Evolutionary conservation across 257 asterid species (phyloP), one percentile per base, ranked within the genome.

Genomic region (Nicotiana knightiana): DNA sequence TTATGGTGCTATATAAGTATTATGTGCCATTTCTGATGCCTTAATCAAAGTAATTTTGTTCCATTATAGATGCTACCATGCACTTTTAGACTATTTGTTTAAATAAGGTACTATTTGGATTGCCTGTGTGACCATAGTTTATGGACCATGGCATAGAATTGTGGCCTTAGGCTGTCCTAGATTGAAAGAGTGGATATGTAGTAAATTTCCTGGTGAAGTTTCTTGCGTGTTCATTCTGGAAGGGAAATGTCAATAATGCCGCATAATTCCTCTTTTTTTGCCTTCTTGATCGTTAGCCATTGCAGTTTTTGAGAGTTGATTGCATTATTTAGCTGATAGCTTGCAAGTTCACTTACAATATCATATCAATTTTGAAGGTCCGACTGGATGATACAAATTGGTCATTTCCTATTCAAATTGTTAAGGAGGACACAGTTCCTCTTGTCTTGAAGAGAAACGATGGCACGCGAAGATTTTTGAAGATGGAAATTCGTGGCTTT

Each of bases 401-500:
- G 99, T 92, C 99, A 78, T 93, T 90, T 89, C 99, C 99, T 85
- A 84, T 92, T 85, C 91, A 91, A 88, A 92, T 96, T 81, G 82
- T 85, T 82, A 94, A 94, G 94, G 99, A 96, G 93, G 99, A 92
- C 84, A 88, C 97, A 35, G 21, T 96, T 87, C 87, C 85, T 82
- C 88, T 96, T 76, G 92, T 86, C 67, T 83, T 93, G 87, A 96
- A 88, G 91, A 91, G 90, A 82, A 84, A 83, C 67, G 93, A 92
- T 83, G 92, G 95, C 84, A 85, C 88, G n/a, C 84, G 90, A 67
- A 89, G 82, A 82, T 90, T 86, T 83, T 64, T 96, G 75, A 95
- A 94, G 82, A 88, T 91, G 59, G 98, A 96, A 88, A 91, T 96
- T 82, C 99, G 99, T 84, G 99, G 98, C 81, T 96, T 91, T 86